Percentiles rank a stretch among this genome's conserved stretches.
phyloP scores from a whole-genome alignment of 148 eudicot genomes.

The Talinum fruticosum region DNA sequence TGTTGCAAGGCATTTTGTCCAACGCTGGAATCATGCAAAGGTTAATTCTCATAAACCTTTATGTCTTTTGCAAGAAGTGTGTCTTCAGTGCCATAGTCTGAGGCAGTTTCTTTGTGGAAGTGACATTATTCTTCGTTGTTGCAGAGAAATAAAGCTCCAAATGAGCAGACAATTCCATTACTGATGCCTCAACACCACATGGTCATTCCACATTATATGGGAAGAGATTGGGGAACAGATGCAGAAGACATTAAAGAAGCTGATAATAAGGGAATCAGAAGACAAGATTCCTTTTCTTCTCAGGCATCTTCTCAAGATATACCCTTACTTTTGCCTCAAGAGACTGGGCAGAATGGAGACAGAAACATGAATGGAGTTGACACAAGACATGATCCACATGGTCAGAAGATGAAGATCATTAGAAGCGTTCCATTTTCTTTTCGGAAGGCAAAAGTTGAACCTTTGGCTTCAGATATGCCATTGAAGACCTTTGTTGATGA shows the following conservation, averaged over 20 bases:
- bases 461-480: slow-evolving; percentile 65
- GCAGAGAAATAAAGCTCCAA: slow-evolving; percentile 96
- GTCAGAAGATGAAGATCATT: slow-evolving; percentile 51
- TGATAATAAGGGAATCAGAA: slow-evolving; percentile 37
- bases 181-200: slow-evolving; percentile 98
- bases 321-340: slow-evolving; percentile 91
- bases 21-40: slow-evolving; percentile 99
- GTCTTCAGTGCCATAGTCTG: neutral
- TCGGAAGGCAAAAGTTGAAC: slow-evolving; percentile 61
- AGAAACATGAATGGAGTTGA: slow-evolving; percentile 41
- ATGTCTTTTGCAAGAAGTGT: slow-evolving; percentile 1
- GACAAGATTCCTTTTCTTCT: slow-evolving; percentile 75
- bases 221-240: slow-evolving; percentile 48
- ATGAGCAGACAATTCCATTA: slow-evolving; percentile 85
- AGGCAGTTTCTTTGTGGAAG: slow-evolving; percentile 4
- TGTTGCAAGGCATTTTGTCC: slow-evolving; percentile 94
- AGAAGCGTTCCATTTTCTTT: slow-evolving; percentile 65
- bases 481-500: slow-evolving; percentile 95
- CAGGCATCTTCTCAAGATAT: slow-evolving; percentile 72
- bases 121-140: slow-evolving; percentile 20
- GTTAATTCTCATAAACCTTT: slow-evolving; percentile 31
- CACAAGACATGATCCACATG: slow-evolving; percentile 35
- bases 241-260: slow-evolving; percentile 26
- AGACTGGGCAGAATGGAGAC: slow-evolving; percentile 56
- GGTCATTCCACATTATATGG: slow-evolving; percentile 97